phyloP scores from a whole-genome alignment of 2,329 filamentous ascomycete species.

The Penicillium sp. region DNA sequence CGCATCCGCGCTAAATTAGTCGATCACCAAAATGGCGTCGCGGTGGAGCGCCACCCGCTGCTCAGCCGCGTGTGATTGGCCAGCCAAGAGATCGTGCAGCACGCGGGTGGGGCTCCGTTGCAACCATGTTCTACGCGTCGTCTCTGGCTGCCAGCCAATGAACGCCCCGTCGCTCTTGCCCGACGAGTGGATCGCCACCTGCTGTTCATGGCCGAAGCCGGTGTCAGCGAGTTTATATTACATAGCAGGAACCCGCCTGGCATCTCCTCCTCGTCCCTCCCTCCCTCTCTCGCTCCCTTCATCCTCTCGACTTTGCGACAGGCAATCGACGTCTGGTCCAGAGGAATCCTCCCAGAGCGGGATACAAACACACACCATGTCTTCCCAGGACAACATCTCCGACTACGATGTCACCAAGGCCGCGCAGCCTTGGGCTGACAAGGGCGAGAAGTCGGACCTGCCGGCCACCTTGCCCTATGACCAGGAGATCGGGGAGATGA shows the following conservation, averaged over 20 bases:
- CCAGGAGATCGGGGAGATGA: constrained; percentile 14
- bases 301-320: background rate
- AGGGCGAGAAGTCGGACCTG: background rate
- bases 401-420: constrained; percentile 10
- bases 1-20: background rate
- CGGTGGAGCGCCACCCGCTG: background rate
- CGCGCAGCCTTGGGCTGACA: background rate
- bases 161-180: background rate
- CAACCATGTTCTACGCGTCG: background rate
- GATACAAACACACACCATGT: constrained; percentile 1
- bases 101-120: background rate
- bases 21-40: background rate
- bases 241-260: background rate
- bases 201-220: background rate
- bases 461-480: constrained; percentile 9
- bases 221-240: background rate
- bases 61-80: background rate
- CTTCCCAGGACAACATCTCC: constrained; percentile 12
- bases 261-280: background rate
- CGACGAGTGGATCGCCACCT: background rate
- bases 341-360: no score
- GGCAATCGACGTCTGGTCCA: background rate
- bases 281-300: background rate
- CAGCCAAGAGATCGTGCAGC: background rate
- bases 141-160: background rate